Conservation (phyloP, 495 filamentous ascomycete genomes). For the Rhizodiscina lignyota region DNA sequence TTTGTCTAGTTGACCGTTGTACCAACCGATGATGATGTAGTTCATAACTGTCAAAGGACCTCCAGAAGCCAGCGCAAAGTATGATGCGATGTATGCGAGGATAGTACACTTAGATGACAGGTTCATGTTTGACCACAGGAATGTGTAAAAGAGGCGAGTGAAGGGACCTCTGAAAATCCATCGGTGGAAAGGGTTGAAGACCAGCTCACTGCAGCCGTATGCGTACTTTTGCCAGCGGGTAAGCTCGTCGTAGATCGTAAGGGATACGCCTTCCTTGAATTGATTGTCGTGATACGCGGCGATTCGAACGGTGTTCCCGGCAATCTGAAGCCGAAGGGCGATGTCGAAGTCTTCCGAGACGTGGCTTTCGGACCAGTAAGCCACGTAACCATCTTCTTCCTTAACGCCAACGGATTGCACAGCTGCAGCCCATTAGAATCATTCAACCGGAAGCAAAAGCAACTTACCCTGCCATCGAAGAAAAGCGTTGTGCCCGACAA, state of each 20-base stretch:
- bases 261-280: conserved; percentile 64
- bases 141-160: conserved; percentile 13
- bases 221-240: conserved; percentile 72
- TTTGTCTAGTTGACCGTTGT: conserved; percentile 55
- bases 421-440: too few species aligned
- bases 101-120: conserved; percentile 16
- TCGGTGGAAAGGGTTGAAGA: conserved; percentile 46
- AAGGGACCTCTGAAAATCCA: conserved; percentile 12
- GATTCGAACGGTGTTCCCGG: conserved; percentile 52
- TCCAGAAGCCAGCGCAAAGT: conserved; percentile 26
- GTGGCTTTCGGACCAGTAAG: conserved; percentile 67
- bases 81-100: conserved; percentile 17
- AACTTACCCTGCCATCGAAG: conserved; percentile 13
- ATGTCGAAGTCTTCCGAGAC: conserved; percentile 73
- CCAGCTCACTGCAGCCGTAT: conserved; percentile 62
- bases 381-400: conserved; percentile 54
- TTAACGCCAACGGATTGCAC: conserved; percentile 11
- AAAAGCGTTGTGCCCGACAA: conserved; percentile 22
- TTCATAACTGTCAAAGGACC: conserved; percentile 22
- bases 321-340: conserved; percentile 55
- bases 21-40: conserved; percentile 39
- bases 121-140: conserved; percentile 14
- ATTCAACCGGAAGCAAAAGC: too few species aligned
- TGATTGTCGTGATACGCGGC: conserved; percentile 57
- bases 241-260: conserved; percentile 64